Evolutionary conservation across 2,329 filamentous ascomycete genomes (phyloP), one percentile per base, ranked within the genome.

Genomic region (Rachicladosporium sp.): DNA sequence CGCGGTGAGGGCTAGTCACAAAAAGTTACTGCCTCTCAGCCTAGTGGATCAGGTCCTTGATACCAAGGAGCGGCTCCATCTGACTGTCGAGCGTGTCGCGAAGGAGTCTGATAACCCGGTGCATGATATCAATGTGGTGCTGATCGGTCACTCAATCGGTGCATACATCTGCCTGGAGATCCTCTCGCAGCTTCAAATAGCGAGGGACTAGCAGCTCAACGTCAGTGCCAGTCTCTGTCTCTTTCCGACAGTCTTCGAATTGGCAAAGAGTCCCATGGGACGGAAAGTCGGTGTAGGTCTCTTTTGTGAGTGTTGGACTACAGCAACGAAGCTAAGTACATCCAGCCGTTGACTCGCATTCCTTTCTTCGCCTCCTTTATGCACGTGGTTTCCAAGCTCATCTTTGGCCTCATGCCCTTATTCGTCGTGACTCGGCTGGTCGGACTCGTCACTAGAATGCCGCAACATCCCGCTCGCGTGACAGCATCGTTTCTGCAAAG

Each of bases 401-500:
- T 75, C 6, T 63, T 64, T 3, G 52, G 58, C 3, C 34, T 67
- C 6, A 42, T 73, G 0, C 68, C 71, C 0, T 39, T 53, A 0
- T 43, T 47, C 1, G 31, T 66, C 10, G 49, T 75, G 5, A 52
- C 60, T 4, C 47, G 45, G 2, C 45, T 73, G 0, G 57, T 76
- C n/a, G 46, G 51, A 5, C 36, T 55, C 0, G 43, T 69, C 9
- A 68, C 69, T 52, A 52, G 56, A 3, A 63, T 67, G 44, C 59
- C 64, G 3, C 43, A 57, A 2, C 57, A 65, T 29, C 67, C 65
- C 1, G 62, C 71, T 1, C 52, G 60, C 5, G 63, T 67, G 0
- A 78, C 73, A 0, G 58, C 66, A 10, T 55, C 58, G 0, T 74
- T 77, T 40, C 43, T 77, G 30, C 63, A 62, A 40, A 71, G 65